Percentiles rank a stretch among this genome's conserved stretches.
Conservation (phyloP, 306 rosid genomes). For the Alnus rubra region DNA sequence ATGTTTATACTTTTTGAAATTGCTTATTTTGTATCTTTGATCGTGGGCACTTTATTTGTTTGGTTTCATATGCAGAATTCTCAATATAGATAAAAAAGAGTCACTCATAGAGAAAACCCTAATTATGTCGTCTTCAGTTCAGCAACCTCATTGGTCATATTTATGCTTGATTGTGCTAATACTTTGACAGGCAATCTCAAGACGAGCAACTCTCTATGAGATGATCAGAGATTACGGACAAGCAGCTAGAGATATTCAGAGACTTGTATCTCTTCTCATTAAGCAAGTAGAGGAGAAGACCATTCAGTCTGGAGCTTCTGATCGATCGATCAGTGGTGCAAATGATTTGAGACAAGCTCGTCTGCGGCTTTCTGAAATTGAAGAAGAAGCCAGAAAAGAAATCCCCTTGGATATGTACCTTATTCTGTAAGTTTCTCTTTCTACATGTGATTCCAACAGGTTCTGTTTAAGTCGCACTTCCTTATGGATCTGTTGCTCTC, state of each 20-base stretch:
- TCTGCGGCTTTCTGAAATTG: slow-evolving; percentile 68
- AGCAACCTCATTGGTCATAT: background rate
- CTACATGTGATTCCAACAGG: background rate
- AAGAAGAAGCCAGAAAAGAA: slow-evolving; percentile 86
- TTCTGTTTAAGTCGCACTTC: background rate
- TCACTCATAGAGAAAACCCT: background rate
- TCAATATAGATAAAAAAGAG: background rate
- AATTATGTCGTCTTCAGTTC: background rate
- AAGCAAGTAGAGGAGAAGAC: slow-evolving; percentile 57
- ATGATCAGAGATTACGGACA: slow-evolving; percentile 89
- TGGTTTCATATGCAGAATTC: background rate
- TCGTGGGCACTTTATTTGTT: background rate
- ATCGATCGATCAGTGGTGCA: slow-evolving; percentile 50
- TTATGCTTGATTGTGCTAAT: slow-evolving; percentile 18
- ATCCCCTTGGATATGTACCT: slow-evolving; percentile 88
- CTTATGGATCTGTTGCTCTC: background rate
- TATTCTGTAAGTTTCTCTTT: slow-evolving; percentile 70
- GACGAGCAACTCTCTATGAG: slow-evolving; percentile 77
- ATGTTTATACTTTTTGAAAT: background rate
- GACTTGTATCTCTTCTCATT: slow-evolving; percentile 60
- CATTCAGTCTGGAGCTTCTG: slow-evolving; percentile 54
- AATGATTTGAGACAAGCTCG: slow-evolving; percentile 81
- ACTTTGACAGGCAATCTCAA: slow-evolving; percentile 78
- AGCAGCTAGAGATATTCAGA: slow-evolving; percentile 79
- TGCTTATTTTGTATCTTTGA: background rate